Conservation (phyloP, 495 filamentous ascomycete genomes). For the Talaromyces nanjingensis region DNA sequence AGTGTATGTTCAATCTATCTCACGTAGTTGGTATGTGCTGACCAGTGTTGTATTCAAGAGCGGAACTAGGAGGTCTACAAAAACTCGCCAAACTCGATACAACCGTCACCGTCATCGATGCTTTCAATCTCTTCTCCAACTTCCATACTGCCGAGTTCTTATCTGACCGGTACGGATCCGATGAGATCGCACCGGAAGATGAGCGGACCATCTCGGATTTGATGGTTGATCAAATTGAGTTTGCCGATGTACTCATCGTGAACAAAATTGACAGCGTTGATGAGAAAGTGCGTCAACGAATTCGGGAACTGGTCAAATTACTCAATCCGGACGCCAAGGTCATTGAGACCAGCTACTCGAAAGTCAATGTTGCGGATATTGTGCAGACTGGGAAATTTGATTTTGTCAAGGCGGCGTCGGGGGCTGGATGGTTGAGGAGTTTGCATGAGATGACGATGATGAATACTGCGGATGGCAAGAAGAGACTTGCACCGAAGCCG, state of each 20-base stretch:
- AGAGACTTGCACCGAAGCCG: slow-evolving; percentile 42
- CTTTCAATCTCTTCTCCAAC: slow-evolving; percentile 50
- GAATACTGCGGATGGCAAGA: slow-evolving; percentile 30
- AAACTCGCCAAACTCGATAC: slow-evolving; percentile 50
- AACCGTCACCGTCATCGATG: slow-evolving; percentile 52
- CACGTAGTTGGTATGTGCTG: slow-evolving; percentile 3
- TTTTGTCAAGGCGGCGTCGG: slow-evolving; percentile 34
- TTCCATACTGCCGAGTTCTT: slow-evolving; percentile 53
- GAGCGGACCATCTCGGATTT: slow-evolving; percentile 54
- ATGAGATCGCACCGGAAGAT: slow-evolving; percentile 43
- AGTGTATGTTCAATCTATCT: slow-evolving; percentile 20
- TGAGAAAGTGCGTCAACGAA: slow-evolving; percentile 27
- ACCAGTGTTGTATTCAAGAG: slow-evolving; percentile 17
- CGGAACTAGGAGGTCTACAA: slow-evolving; percentile 43
- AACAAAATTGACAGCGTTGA: slow-evolving; percentile 47
- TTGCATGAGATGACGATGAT: slow-evolving; percentile 44
- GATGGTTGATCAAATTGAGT: slow-evolving; percentile 57
- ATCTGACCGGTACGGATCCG: slow-evolving; percentile 37
- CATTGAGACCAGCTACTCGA: slow-evolving; percentile 35
- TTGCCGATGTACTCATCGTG: slow-evolving; percentile 51
- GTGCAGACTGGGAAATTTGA: slow-evolving; percentile 43
- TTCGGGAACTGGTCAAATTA: slow-evolving; percentile 35
- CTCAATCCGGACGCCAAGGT: slow-evolving; percentile 48
- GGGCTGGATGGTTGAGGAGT: slow-evolving; percentile 42
- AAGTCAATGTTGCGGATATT: slow-evolving; percentile 43